Conservation (phyloP, 2,329 filamentous ascomycete species). For the Ophiosphaerella herpotricha region DNA sequence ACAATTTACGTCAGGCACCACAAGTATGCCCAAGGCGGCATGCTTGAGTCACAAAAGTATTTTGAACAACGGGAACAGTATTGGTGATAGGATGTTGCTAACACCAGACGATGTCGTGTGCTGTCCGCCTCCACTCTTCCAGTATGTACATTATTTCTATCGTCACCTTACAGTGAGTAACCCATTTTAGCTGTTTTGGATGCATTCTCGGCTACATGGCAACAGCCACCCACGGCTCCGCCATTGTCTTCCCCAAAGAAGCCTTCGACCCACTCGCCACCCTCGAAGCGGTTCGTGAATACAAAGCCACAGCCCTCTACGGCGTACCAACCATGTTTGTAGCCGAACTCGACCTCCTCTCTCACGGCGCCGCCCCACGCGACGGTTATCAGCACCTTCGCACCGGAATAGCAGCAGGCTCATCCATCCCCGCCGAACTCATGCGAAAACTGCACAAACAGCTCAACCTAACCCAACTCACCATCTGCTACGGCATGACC, state of each 20-base stretch:
- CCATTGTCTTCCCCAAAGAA: conserved; percentile 83
- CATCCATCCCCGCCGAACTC: conserved; percentile 78
- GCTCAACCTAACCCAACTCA: conserved; percentile 79
- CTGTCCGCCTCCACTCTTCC: conserved; percentile 63
- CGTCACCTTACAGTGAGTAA: conserved; percentile 4
- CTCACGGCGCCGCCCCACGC: conserved; percentile 50
- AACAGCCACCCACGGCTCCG: conserved; percentile 79
- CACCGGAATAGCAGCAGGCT: conserved; percentile 92
- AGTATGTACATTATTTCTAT: conserved; percentile 34
- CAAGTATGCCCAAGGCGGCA: conserved; percentile 86
- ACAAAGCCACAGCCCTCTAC: conserved; percentile 72
- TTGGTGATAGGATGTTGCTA: conserved; percentile 84
- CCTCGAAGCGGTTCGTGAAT: conserved; percentile 66
- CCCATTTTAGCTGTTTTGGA: conserved; percentile 71
- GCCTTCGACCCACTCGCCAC: conserved; percentile 81
- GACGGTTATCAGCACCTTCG: conserved; percentile 67
- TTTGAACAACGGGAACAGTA: conserved; percentile 87
- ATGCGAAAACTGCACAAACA: conserved; percentile 75
- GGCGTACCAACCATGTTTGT: conserved; percentile 95
- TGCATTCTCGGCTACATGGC: conserved; percentile 95
- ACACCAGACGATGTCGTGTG: conserved; percentile 70
- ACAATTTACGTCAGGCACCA: conserved; percentile 97
- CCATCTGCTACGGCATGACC: conserved; percentile 97
- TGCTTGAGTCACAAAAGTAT: conserved; percentile 85
- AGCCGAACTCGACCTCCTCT: conserved; percentile 80